Percentiles rank a stretch among this genome's conserved stretches.
Evolutionary conservation across 2,329 filamentous ascomycete genomes (phyloP).

Genomic region (Colletotrichum plurivorum): DNA sequence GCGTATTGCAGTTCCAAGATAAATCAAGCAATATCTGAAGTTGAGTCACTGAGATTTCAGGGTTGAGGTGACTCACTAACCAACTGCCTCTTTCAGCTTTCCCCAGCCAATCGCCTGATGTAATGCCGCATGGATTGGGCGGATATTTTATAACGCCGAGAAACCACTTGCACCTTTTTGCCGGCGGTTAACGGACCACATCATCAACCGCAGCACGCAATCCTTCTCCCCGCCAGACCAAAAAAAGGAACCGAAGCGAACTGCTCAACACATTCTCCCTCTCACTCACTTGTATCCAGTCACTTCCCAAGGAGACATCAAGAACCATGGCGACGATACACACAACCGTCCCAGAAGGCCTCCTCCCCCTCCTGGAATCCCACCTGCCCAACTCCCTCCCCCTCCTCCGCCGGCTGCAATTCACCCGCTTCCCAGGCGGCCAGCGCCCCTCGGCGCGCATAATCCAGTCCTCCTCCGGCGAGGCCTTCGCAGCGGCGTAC

Average conservation of each 20-base stretch:
- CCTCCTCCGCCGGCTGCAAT: constrained; percentile 75
- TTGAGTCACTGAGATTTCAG: background rate
- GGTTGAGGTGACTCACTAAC: constrained; percentile 14
- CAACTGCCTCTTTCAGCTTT: constrained; percentile 13
- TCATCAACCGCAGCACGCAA: background rate
- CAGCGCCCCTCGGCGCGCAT: constrained; percentile 60
- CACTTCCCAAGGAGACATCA: background rate
- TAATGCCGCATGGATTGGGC: constrained; percentile 3
- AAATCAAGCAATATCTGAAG: background rate
- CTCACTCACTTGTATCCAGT: too few relatives aligned
- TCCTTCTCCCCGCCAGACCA: background rate
- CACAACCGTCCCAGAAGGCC: constrained; percentile 47
- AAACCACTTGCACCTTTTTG: too few relatives aligned
- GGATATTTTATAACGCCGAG: constrained; percentile 24
- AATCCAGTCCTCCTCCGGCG: constrained; percentile 50
- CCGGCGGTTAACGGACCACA: background rate
- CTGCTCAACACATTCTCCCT: too few relatives aligned
- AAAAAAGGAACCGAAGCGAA: too few relatives aligned
- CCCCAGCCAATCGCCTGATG: constrained; percentile 2
- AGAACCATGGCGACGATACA: constrained; percentile 43
- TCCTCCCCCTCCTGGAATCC: constrained; percentile 63
- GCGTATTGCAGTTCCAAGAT: too few relatives aligned
- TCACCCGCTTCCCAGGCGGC: constrained; percentile 59
- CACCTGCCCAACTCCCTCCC: constrained; percentile 72
- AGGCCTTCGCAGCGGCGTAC: constrained; percentile 69